A percentile compares a stretch with the other conserved stretches of the same genome.
Evolutionary conservation across 306 rosid species (phyloP).

Genomic region (Vigna radiata): DNA sequence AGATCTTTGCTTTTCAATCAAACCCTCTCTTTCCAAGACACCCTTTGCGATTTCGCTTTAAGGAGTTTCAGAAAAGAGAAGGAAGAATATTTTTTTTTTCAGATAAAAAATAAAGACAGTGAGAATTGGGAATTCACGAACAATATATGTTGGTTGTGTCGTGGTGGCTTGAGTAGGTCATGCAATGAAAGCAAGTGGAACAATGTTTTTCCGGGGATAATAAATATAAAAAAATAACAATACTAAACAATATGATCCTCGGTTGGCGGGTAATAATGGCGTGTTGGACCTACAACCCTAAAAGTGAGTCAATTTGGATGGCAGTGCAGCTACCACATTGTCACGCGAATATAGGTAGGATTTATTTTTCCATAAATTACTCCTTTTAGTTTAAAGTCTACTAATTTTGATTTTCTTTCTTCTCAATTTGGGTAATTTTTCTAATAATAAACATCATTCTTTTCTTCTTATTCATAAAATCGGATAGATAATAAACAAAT

Average conservation of each 20-base stretch:
- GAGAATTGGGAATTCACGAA: background rate
- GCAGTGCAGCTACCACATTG: slow-evolving; percentile 51
- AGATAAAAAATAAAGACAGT: background rate
- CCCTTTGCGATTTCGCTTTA: slow-evolving; percentile 39
- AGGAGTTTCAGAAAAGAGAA: slow-evolving; percentile 40
- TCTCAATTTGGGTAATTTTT: background rate
- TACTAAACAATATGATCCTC: background rate
- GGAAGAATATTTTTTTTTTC: background rate
- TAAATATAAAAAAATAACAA: background rate
- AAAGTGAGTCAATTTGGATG: slow-evolving; percentile 32
- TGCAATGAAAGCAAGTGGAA: slow-evolving; percentile 43
- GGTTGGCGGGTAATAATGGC: slow-evolving; percentile 61
- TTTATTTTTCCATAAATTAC: background rate
- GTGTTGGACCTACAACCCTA: slow-evolving; percentile 48
- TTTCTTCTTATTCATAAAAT: slow-evolving; percentile 5
- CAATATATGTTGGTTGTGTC: background rate
- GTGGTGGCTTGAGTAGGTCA: slow-evolving; percentile 38
- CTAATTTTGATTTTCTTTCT: slow-evolving; percentile 38
- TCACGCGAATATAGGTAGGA: slow-evolving; percentile 38
- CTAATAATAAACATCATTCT: slow-evolving; percentile 35
- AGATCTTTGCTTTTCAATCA: slow-evolving; percentile 39
- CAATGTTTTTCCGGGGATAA: slow-evolving; percentile 11
- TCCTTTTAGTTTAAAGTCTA: background rate
- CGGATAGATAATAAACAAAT: background rate
- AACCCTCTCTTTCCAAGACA: slow-evolving; percentile 14